A percentile compares a stretch with the other conserved stretches of the same genome.
Evolutionary conservation across 805 yeast genomes (phyloP).

Genomic region (Kregervanrija delftensis): DNA sequence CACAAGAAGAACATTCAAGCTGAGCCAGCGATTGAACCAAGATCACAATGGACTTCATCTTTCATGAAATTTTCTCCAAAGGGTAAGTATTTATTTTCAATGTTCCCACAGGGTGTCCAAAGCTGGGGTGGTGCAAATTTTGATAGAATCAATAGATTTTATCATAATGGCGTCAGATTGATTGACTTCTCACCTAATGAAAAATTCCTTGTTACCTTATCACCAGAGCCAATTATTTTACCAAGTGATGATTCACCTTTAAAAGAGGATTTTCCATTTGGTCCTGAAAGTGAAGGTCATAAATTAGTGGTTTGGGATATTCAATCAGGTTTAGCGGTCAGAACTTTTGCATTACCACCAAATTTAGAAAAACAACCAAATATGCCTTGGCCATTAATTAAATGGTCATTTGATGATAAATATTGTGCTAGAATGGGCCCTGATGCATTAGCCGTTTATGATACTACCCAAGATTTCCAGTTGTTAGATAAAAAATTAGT

Average conservation of each 20-base stretch:
- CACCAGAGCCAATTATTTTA: constrained; percentile 72
- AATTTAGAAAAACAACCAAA: constrained; percentile 57
- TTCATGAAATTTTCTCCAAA: constrained; percentile 88
- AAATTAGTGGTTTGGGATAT: constrained; percentile 91
- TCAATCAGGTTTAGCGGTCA: constrained; percentile 69
- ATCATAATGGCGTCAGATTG: constrained; percentile 84
- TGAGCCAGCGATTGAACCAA: constrained; percentile 70
- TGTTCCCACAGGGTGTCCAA: constrained; percentile 92
- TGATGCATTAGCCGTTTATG: constrained; percentile 86
- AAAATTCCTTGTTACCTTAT: constrained; percentile 81
- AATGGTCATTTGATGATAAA: constrained; percentile 90
- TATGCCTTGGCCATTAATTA: constrained; percentile 92
- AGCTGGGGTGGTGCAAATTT: constrained; percentile 91
- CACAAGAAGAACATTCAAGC: constrained; percentile 63
- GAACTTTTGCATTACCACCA: constrained; percentile 88
- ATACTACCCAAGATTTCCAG: constrained; percentile 61
- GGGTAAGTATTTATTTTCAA: constrained; percentile 81
- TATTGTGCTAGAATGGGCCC: constrained; percentile 95
- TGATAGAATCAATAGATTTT: constrained; percentile 65
- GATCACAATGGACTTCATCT: constrained; percentile 81
- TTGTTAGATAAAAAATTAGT: constrained; percentile 81
- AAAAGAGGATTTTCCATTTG: constrained; percentile 70
- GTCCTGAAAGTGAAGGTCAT: constrained; percentile 85
- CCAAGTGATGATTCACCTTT: constrained; percentile 59
- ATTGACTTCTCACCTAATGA: constrained; percentile 92